Conservation (phyloP, 306 rosid genomes). For the Medicago arabica region DNA sequence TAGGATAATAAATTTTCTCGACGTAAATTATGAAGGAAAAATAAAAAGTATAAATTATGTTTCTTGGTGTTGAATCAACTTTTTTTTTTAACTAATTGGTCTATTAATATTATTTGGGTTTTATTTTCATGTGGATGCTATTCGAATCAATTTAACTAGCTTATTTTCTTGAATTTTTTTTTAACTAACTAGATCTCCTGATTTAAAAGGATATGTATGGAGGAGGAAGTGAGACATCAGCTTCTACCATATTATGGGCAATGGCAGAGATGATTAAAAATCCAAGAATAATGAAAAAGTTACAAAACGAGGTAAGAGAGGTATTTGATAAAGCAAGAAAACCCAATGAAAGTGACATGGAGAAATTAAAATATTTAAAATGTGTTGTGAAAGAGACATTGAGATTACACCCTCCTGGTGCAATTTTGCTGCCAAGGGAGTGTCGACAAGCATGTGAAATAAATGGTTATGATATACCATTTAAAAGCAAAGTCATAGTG, state of each 20-base stretch:
- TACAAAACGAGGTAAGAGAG: conserved; percentile 43
- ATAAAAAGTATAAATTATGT: too few relatives aligned
- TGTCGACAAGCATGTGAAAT: conserved; percentile 40
- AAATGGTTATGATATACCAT: conserved; percentile 46
- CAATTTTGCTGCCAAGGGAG: conserved; percentile 42
- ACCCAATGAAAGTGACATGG: conserved; percentile 22
- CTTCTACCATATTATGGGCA: neutral
- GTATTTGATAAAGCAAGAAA: conserved; percentile 7
- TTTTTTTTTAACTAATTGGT: too few relatives aligned
- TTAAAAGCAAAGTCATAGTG: conserved; percentile 27
- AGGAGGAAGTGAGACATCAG: conserved; percentile 4
- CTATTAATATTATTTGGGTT: too few relatives aligned
- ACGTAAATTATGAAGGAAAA: too few relatives aligned
- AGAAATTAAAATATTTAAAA: conserved; percentile 46
- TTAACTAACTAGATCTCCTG: neutral
- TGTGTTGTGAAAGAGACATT: conserved; percentile 46
- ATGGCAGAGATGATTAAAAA: neutral
- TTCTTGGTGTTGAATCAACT: too few relatives aligned
- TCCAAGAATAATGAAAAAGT: conserved; percentile 42
- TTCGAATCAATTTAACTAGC: neutral
- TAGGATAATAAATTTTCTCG: too few relatives aligned
- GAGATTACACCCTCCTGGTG: conserved; percentile 47
- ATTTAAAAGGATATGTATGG: neutral
- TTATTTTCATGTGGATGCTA: too few relatives aligned
- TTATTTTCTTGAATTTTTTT: too few relatives aligned